These are phyloP conservation scores for Eleusine indica DNA, from an alignment of 176 grass and related monocot genomes.

Conservation along the genomic window DNA sequence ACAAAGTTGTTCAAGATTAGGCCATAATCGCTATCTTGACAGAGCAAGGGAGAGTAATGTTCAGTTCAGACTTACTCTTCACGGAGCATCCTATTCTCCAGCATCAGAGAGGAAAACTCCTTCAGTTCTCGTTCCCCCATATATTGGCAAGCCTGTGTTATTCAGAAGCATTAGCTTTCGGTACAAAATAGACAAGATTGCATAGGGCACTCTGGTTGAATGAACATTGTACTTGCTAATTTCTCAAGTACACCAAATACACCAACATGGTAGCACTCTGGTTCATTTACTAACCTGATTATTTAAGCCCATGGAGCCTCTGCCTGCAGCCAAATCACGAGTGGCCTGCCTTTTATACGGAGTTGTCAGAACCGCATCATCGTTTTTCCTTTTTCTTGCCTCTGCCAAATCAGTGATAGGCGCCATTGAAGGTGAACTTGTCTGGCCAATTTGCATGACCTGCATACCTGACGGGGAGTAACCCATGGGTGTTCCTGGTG, in stretches of 20 bases:
- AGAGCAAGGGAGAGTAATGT: not conserved
- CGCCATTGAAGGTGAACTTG: not conserved
- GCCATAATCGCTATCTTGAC: not conserved
- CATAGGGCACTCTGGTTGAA: not conserved
- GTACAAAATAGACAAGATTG: too few species aligned
- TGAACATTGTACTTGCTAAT: not conserved
- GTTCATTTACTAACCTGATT: constrained; percentile 24
- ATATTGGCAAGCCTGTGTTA: constrained; percentile 11
- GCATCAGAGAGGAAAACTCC: constrained; percentile 31
- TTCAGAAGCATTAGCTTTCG: not conserved
- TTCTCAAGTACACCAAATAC: not conserved
- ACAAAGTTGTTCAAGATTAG: not conserved
- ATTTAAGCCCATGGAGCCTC: not conserved
- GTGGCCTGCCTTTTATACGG: constrained; percentile 7
- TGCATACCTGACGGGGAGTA: not conserved
- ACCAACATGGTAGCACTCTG: not conserved
- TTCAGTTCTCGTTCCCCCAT: constrained; percentile 25
- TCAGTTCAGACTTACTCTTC: constrained; percentile 40
- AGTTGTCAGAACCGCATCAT: not conserved
- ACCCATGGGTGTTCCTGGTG: not conserved
- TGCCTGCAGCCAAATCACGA: not conserved
- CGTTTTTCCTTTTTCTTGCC: constrained; percentile 35
- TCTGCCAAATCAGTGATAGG: not conserved
- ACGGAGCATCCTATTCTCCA: constrained; percentile 38
- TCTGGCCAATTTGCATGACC: not conserved